Evolutionary conservation across 2,329 filamentous ascomycete species (phyloP), one percentile per base, ranked within the genome.

Genomic region (Nemania abortiva): DNA sequence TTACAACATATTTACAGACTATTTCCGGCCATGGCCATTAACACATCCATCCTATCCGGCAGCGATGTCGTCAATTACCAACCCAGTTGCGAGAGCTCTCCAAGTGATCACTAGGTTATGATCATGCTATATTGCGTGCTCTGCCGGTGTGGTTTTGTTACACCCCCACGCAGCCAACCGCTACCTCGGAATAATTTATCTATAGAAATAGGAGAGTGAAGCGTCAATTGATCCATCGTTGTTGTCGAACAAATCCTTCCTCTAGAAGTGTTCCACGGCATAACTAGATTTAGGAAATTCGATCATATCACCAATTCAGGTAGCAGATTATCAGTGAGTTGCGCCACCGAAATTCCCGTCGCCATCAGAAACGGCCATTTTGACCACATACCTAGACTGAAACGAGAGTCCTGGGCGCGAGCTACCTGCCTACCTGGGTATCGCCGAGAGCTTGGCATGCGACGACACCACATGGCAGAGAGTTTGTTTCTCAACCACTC

Each of bases 51-150:
- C 27, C 37, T 53, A 54, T n/a, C 37, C 39, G 24, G 29, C 15
- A 31, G 20, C 22, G 2, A 54, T 60, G 24, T 39, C 57, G 56
- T 62, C 61, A 59, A 68, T 63, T 63, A 68, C 65, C 49, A 68
- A 68, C 65, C 50, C 59, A 49, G 47, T 65, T 59, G 65, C 61
- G 47, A 62, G 1, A 29, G 37, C 39, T 62, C 61, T 61, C 61
- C 61, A 61, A 68, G 42, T 39, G 65, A 64, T 42, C 50, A 49
- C 45, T 31, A 27, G 24, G 24, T 27, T 50, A 63, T 39, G 62
- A 65, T 65, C 52, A 59, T 70, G 68, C 57, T 70, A 70, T 68
- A 70, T 70, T 70, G 68, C 68, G 68, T 70, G 68, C 68, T 70
- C 57, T 65, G 22, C 37, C 22, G n/a, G 13, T 58, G 18, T 24